Evolutionary conservation across 306 rosid genomes (phyloP).

Genomic region (Argentina anserina): DNA sequence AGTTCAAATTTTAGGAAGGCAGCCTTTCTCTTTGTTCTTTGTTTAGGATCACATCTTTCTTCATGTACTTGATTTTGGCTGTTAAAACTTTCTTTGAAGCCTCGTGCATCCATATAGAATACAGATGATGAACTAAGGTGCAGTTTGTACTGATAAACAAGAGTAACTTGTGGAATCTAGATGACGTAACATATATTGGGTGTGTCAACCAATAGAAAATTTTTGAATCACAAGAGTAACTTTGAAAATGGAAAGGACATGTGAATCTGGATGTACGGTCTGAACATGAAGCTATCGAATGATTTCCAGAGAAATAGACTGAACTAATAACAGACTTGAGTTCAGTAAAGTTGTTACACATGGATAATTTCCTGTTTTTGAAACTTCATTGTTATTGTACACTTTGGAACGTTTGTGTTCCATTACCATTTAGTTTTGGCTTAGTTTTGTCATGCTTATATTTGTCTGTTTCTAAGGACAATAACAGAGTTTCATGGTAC

Average conservation of each 20-base stretch:
- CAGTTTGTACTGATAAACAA: background rate
- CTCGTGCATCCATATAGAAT: background rate
- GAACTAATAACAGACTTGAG: background rate
- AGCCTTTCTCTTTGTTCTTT: background rate
- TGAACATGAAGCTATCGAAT: background rate
- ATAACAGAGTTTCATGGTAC: constrained; percentile 25
- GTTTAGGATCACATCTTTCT: background rate
- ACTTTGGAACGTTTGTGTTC: background rate
- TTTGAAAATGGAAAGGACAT: background rate
- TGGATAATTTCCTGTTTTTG: background rate
- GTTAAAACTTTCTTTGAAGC: background rate
- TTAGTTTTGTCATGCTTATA: constrained; percentile 4
- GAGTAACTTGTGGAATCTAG: background rate
- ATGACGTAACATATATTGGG: background rate
- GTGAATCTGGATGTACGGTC: background rate
- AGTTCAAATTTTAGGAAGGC: background rate
- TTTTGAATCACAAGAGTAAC: background rate
- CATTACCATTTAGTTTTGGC: background rate
- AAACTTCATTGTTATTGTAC: background rate
- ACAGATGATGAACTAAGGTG: background rate
- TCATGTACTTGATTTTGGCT: background rate
- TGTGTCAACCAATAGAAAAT: background rate
- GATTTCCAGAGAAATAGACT: background rate
- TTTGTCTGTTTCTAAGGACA: background rate
- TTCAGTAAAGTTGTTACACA: background rate